These are phyloP conservation scores for Penicillium sumatraense DNA, from an alignment of 2,329 filamentous ascomycete species.

Conservation along the genomic window DNA sequence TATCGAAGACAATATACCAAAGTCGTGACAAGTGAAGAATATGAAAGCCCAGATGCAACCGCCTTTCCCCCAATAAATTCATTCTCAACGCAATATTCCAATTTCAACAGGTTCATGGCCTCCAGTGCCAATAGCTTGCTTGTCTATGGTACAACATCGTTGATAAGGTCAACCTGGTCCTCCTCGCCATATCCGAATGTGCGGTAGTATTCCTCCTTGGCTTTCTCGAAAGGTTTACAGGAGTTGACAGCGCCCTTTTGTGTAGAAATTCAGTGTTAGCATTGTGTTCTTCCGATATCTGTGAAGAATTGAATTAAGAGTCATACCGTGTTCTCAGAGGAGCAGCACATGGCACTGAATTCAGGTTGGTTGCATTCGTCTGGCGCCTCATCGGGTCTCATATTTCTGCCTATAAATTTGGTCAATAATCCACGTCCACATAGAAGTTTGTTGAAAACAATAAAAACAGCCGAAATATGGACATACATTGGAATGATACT, in stretches of 20 bases:
- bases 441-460: not conserved
- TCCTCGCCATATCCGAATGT: conserved; percentile 9
- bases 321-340: conserved; percentile 12
- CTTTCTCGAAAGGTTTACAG: conserved; percentile 29
- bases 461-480: not conserved
- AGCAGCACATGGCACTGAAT: conserved; percentile 34
- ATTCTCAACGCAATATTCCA: not conserved
- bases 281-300: not conserved
- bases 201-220: conserved; percentile 27
- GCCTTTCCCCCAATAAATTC: not conserved
- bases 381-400: conserved; percentile 19
- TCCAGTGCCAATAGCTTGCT: not conserved
- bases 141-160: conserved; percentile 20
- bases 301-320: not conserved
- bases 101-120: not conserved
- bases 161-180: conserved; percentile 19
- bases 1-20: conserved; percentile 3
- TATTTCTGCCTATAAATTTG: conserved; percentile 22
- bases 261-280: not conserved
- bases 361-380: conserved; percentile 19
- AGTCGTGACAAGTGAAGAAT: conserved; percentile 7
- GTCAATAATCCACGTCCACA: not conserved
- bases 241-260: conserved; percentile 13
- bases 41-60: conserved; percentile 2
- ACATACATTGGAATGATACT: conserved; percentile 34